These are phyloP conservation scores for Rhodotorula sp. DNA, from an alignment of 1,284 basidiomycete species.

Conservation along the genomic window DNA sequence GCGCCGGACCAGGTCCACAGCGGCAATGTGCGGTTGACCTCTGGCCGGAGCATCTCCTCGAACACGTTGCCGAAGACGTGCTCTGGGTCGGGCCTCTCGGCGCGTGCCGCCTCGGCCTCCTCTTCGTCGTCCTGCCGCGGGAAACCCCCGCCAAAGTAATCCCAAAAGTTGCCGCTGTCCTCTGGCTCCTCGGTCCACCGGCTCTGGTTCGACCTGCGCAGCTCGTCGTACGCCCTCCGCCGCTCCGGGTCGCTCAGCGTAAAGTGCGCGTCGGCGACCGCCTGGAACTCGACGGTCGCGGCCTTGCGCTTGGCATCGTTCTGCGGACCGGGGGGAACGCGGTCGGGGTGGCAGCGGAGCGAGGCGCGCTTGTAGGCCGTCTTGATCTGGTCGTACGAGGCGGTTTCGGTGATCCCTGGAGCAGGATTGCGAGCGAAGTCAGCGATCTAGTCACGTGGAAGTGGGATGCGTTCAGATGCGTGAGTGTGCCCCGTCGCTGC, in stretches of 20 bases:
- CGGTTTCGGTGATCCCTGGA: slow-evolving; percentile 9
- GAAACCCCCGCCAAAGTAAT: slow-evolving; percentile 41
- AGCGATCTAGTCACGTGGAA: too few species aligned
- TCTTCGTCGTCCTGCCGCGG: slow-evolving; percentile 15
- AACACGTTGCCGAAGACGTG: slow-evolving; percentile 84
- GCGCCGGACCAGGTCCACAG: slow-evolving; percentile 79
- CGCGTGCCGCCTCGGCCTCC: slow-evolving; percentile 12
- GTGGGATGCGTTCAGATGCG: too few species aligned
- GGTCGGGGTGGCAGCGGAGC: slow-evolving; percentile 38
- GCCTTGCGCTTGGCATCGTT: slow-evolving; percentile 27
- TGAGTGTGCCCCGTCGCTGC: too few species aligned
- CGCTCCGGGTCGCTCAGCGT: slow-evolving; percentile 70
- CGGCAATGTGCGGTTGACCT: slow-evolving; percentile 60
- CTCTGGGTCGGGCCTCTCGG: slow-evolving; percentile 70
- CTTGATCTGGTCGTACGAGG: slow-evolving; percentile 64
- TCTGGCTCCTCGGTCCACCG: slow-evolving; percentile 62
- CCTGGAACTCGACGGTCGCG: slow-evolving; percentile 47
- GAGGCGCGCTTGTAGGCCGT: slow-evolving; percentile 68
- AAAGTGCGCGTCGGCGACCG: slow-evolving; percentile 90
- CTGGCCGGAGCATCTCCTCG: slow-evolving; percentile 75
- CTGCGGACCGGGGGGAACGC: slow-evolving; percentile 25
- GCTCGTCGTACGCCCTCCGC: slow-evolving; percentile 48
- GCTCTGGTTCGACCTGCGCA: slow-evolving; percentile 56
- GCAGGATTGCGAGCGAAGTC: not conserved
- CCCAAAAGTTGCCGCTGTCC: slow-evolving; percentile 54